Evolutionary conservation across 2,329 filamentous ascomycete species (phyloP).

Genomic region (Chaetomiaceae sp.): DNA sequence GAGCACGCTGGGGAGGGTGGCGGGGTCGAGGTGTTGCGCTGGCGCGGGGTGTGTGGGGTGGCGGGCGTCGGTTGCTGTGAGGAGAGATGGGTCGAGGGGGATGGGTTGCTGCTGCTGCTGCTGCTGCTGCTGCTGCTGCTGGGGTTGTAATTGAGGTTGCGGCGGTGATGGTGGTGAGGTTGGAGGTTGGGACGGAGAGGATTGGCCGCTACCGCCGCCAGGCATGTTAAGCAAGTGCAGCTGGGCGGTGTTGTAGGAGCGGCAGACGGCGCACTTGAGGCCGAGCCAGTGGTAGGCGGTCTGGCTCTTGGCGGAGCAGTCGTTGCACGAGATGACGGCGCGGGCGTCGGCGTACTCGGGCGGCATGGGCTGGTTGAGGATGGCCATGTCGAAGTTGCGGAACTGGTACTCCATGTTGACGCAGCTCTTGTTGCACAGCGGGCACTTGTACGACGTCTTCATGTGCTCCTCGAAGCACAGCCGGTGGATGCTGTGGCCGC

Average conservation of each 20-base stretch:
- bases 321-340: conserved; percentile 86
- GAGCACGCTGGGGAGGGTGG: background rate
- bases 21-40: background rate
- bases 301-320: conserved; percentile 82
- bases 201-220: conserved; percentile 25
- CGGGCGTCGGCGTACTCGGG: conserved; percentile 70
- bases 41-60: background rate
- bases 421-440: conserved; percentile 93
- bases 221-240: conserved; percentile 50
- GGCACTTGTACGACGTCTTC: conserved; percentile 87
- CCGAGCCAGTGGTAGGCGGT: conserved; percentile 93
- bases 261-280: conserved; percentile 73
- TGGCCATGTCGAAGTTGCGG: conserved; percentile 80
- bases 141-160: conserved; percentile 4
- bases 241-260: conserved; percentile 64
- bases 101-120: conserved; percentile 12
- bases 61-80: background rate
- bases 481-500: conserved; percentile 92
- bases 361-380: conserved; percentile 88
- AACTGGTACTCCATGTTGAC: conserved; percentile 97
- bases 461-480: conserved; percentile 85
- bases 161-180: conserved; percentile 15
- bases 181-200: conserved; percentile 11
- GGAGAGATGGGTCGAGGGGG: conserved; percentile 5
- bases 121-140: conserved; percentile 15